Base-by-base conservation (phyloP, 768 basidiomycete species). In the Filobasidium wieringae region DNA sequence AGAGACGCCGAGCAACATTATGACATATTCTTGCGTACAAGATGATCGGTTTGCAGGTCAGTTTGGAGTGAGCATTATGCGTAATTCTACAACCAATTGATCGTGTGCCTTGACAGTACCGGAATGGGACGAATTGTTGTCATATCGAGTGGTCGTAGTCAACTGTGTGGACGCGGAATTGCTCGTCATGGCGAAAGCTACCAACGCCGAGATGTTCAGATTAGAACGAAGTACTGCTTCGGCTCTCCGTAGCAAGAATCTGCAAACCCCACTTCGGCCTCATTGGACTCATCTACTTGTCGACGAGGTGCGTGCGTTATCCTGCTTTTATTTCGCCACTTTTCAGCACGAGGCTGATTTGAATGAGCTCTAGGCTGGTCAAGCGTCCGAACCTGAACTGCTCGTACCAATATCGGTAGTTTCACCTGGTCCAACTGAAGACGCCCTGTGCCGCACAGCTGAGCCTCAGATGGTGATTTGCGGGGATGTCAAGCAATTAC, bases 261-360 rank as follows among this genome's bases (percentile, higher is more conserved):
- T 12, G 39, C 39, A 4, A 29, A 34, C 19, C 41, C 30, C 26
- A 14, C 4, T 24, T 26, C 30, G 19, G 4, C 68, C 64, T 17
- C 74, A 75, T 55, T 76, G 74, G 67, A 69, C 68, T 4, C 72
- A 71, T 63, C 67, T 76, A 12, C 56, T 76, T 8, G 55, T 75
- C 24, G 75, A 76, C 60, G 75, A 76, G 61, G 69, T 69, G 40
- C 51, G 66, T 58, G 0, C 5, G 19, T 0, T 40, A 19, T 49
- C 52, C 3, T 9, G 4, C 15, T 4, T 45, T 11, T 19, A 26
- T 8, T 51, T 14, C 9, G 14, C 27, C 27, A 17, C 9, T 6
- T 14, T 6, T 7, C 31, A 1, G 37, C 4, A 26, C 8, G 9
- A 29, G 7, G 36, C 24, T 24, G 14, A 12, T 14, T 24, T 26